Conservation (phyloP, 2,329 filamentous ascomycete genomes). For the Macrophomina phaseolina region DNA sequence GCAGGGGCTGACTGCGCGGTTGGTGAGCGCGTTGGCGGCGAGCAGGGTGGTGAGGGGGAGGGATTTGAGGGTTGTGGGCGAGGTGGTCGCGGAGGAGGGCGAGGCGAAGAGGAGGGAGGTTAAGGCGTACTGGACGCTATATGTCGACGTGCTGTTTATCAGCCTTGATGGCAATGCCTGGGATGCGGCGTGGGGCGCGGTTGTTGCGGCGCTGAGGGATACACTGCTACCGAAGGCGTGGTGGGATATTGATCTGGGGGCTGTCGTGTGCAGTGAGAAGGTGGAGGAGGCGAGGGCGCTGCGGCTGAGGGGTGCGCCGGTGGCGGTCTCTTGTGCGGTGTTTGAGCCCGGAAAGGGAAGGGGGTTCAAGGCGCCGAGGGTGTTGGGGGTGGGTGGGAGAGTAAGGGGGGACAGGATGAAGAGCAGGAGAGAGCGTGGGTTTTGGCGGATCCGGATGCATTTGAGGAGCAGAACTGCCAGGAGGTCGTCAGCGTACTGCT, state of each 20-base stretch:
- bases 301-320: conserved; percentile 68
- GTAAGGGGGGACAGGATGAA: conserved; percentile 50
- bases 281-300: conserved; percentile 62
- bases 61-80: conserved; percentile 73
- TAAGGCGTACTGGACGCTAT: conserved; percentile 92
- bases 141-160: conserved; percentile 94
- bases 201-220: conserved; percentile 79
- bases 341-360: conserved; percentile 56
- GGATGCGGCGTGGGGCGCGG: conserved; percentile 85
- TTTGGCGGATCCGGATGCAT: conserved; percentile 83
- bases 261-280: conserved; percentile 74
- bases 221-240: conserved; percentile 78
- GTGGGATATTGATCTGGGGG: conserved; percentile 84
- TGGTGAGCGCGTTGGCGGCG: conserved; percentile 77
- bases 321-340: conserved; percentile 78
- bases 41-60: conserved; percentile 69
- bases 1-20: conserved; percentile 81
- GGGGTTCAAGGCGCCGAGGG: not conserved
- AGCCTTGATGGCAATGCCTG: conserved; percentile 91
- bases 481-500: conserved; percentile 85
- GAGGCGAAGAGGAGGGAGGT: conserved; percentile 60
- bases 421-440: conserved; percentile 63
- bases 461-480: conserved; percentile 84
- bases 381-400: conserved; percentile 37
- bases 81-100: conserved; percentile 47